These are phyloP conservation scores for Irpex sp. DNA, from an alignment of 1,284 basidiomycete species.

Conservation along the genomic window DNA sequence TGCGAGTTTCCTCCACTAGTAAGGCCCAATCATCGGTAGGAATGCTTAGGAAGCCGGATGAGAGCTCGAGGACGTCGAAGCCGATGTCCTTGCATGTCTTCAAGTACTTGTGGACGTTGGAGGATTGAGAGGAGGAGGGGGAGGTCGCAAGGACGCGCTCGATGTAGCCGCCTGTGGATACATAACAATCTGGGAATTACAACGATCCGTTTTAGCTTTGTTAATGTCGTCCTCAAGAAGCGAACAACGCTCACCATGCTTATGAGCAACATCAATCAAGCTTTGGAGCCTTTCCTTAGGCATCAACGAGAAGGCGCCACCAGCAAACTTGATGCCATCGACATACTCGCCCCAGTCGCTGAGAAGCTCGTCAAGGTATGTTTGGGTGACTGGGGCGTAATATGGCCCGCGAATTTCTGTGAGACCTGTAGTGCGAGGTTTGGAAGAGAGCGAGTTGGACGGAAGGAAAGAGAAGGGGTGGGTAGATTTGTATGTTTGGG, in stretches of 20 bases:
- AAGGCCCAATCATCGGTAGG: constrained; percentile 41
- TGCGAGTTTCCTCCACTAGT: constrained; percentile 38
- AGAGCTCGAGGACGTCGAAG: constrained; percentile 42
- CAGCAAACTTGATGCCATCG: constrained; percentile 46
- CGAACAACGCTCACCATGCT: constrained; percentile 28
- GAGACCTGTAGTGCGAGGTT: constrained; percentile 29
- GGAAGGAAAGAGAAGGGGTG: constrained; percentile 28
- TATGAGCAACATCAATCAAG: constrained; percentile 38
- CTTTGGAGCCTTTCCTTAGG: constrained; percentile 34
- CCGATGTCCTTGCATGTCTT: constrained; percentile 38
- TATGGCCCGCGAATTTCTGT: constrained; percentile 43
- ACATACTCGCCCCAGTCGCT: constrained; percentile 39
- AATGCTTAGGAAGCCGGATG: constrained; percentile 44
- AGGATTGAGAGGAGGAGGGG: constrained; percentile 24
- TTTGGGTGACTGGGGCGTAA: constrained; percentile 35
- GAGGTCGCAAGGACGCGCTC: constrained; percentile 39
- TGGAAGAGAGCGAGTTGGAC: constrained; percentile 27
- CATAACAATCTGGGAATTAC: constrained; percentile 24
- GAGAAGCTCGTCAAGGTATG: constrained; percentile 36
- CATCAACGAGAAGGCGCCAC: constrained; percentile 43
- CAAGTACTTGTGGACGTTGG: constrained; percentile 37
- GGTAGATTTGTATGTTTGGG: not conserved
- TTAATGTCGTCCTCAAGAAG: not conserved
- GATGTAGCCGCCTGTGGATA: constrained; percentile 42
- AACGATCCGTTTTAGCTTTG: not conserved